Conservation (phyloP, 2,329 filamentous ascomycete species). For the Hypocrella siamensis region DNA sequence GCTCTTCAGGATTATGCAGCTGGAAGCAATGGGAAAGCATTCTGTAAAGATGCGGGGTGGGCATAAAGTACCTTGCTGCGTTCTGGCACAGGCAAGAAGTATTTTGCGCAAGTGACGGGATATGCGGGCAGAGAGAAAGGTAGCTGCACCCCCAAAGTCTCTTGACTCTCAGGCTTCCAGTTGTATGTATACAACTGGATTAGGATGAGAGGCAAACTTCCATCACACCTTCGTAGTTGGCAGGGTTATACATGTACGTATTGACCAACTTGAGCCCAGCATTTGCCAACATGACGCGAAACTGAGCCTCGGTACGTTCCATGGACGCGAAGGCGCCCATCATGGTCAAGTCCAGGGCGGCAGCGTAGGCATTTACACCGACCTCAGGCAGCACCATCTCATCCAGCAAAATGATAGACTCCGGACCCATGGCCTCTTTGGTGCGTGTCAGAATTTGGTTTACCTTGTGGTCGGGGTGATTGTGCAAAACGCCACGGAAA, state of each 20-base stretch:
- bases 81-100: too few relatives aligned
- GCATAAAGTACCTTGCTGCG: too few relatives aligned
- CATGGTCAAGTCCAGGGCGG: conserved; percentile 7
- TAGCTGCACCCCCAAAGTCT: too few relatives aligned
- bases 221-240: neutral
- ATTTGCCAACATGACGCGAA: conserved; percentile 3
- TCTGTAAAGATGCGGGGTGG: too few relatives aligned
- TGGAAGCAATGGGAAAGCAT: too few relatives aligned
- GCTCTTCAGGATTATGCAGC: too few relatives aligned
- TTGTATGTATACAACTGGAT: too few relatives aligned
- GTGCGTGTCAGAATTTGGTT: conserved; percentile 4
- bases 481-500: conserved; percentile 6
- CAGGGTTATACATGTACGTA: neutral
- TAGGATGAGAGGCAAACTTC: too few relatives aligned
- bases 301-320: conserved; percentile 8
- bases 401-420: conserved; percentile 7
- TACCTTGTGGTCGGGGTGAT: conserved; percentile 7
- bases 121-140: too few relatives aligned
- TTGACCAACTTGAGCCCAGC: neutral
- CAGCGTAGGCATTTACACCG: conserved; percentile 2
- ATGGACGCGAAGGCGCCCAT: conserved; percentile 6
- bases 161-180: too few relatives aligned
- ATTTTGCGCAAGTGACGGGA: too few relatives aligned
- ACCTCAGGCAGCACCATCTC: conserved; percentile 6
- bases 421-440: conserved; percentile 6